phyloP scores from a whole-genome alignment of 78 protist genomes.

The Dictyostelium firmibasis region DNA sequence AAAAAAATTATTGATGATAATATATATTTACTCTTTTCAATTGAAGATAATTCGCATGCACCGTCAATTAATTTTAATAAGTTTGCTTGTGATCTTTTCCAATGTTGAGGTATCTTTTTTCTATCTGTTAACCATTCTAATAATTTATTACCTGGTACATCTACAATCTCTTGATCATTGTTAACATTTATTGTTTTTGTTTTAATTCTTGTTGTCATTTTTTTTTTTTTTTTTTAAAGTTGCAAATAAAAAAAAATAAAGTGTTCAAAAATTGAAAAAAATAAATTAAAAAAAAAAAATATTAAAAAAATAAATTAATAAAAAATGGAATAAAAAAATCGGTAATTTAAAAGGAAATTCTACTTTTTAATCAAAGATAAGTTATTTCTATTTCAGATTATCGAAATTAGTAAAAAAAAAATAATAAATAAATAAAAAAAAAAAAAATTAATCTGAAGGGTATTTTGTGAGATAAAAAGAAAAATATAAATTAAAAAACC shows the following conservation, averaged over 20 bases:
- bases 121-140: slow-evolving; percentile 58
- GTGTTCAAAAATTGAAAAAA: neutral
- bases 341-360: too few relatives aligned
- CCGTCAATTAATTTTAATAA: neutral
- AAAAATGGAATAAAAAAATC: too few relatives aligned
- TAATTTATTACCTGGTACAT: slow-evolving; percentile 47
- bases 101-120: slow-evolving; percentile 38
- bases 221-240: neutral
- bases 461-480: too few relatives aligned
- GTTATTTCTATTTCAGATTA: too few relatives aligned
- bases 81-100: slow-evolving; percentile 25
- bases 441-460: too few relatives aligned
- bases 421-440: too few relatives aligned
- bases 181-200: neutral
- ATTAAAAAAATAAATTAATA: neutral
- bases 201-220: neutral
- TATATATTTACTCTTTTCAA: neutral
- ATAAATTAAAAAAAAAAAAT: neutral
- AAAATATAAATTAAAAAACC: too few relatives aligned
- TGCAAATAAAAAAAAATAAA: too few relatives aligned
- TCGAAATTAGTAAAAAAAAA: too few relatives aligned
- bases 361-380: too few relatives aligned
- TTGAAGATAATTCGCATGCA: neutral
- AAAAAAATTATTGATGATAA: neutral
- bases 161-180: slow-evolving; percentile 12